Evolutionary conservation across 2,329 filamentous ascomycete genomes (phyloP).

Genomic region (Myotisia sp.): DNA sequence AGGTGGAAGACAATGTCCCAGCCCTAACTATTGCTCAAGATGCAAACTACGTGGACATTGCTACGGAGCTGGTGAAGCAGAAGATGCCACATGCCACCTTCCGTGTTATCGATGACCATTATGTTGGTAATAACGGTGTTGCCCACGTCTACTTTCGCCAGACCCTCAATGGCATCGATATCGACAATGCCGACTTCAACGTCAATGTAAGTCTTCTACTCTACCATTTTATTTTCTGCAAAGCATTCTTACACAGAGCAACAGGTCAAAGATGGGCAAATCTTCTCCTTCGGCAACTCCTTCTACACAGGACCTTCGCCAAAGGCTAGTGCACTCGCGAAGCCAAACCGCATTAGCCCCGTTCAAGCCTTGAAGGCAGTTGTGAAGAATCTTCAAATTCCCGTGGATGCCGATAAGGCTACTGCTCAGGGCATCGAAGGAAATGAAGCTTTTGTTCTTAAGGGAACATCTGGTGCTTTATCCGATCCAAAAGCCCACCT

Average conservation of each 20-base stretch:
- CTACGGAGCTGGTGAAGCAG: constrained; percentile 8
- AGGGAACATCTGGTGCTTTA: constrained; percentile 10
- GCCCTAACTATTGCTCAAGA: constrained; percentile 2
- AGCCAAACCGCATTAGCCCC: constrained; percentile 7
- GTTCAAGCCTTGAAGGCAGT: constrained; percentile 9
- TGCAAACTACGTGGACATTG: constrained; percentile 9
- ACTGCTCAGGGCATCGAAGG: constrained; percentile 6
- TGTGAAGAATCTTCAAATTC: constrained; percentile 7
- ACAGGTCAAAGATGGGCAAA: constrained; percentile 9
- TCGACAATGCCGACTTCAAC: constrained; percentile 11
- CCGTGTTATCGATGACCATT: constrained; percentile 11
- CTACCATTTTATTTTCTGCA: not conserved
- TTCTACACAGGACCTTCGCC: constrained; percentile 9
- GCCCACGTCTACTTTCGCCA: constrained; percentile 10
- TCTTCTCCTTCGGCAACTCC: constrained; percentile 11
- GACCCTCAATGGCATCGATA: constrained; percentile 9
- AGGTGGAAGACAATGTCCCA: constrained; percentile 2
- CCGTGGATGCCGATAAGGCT: constrained; percentile 8
- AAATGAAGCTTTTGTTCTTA: constrained; percentile 8
- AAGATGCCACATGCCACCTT: constrained; percentile 6
- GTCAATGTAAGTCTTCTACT: constrained; percentile 8
- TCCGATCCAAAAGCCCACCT: constrained; percentile 9
- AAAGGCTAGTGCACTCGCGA: constrained; percentile 7
- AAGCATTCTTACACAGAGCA: constrained; percentile 4
- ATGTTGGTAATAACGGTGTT: constrained; percentile 10